phyloP scores from a whole-genome alignment of 202 grass and related monocot species.

The Zoysia matrella region DNA sequence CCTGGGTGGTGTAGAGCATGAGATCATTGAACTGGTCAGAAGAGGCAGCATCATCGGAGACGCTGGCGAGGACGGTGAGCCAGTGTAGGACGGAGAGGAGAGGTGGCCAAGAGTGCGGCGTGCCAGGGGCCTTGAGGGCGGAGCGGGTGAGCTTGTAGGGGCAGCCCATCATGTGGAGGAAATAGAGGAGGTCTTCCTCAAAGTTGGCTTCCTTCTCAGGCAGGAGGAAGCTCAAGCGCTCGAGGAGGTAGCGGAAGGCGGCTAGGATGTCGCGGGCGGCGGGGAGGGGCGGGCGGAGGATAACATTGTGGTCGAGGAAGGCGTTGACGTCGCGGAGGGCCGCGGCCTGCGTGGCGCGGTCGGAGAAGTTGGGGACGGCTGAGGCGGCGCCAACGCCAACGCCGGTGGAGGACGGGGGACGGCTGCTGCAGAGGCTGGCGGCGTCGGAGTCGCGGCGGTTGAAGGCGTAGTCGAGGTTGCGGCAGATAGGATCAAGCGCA shows the following conservation, averaged over 20 bases:
- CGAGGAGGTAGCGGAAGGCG: slow-evolving; percentile 62
- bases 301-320: slow-evolving; percentile 53
- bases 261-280: slow-evolving; percentile 68
- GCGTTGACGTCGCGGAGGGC: slow-evolving; percentile 68
- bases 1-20: slow-evolving; percentile 48
- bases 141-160: slow-evolving; percentile 75
- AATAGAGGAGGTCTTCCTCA: slow-evolving; percentile 61
- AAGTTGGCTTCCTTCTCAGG: slow-evolving; percentile 24
- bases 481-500: slow-evolving; percentile 30
- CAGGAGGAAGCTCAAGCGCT: slow-evolving; percentile 28
- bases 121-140: slow-evolving; percentile 76
- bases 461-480: slow-evolving; percentile 65
- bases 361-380: slow-evolving; percentile 49
- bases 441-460: slow-evolving; percentile 83
- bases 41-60: neutral
- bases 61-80: slow-evolving; percentile 59
- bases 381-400: slow-evolving; percentile 10
- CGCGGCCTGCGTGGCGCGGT: slow-evolving; percentile 59
- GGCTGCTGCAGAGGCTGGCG: slow-evolving; percentile 72
- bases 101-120: slow-evolving; percentile 80
- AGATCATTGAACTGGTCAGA: slow-evolving; percentile 46
- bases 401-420: slow-evolving; percentile 44
- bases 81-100: slow-evolving; percentile 80
- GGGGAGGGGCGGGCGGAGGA: slow-evolving; percentile 62
- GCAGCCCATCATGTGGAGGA: slow-evolving; percentile 56